Evolutionary conservation across 2,329 filamentous ascomycete species (phyloP).

Genomic region (Penicillium sp.): DNA sequence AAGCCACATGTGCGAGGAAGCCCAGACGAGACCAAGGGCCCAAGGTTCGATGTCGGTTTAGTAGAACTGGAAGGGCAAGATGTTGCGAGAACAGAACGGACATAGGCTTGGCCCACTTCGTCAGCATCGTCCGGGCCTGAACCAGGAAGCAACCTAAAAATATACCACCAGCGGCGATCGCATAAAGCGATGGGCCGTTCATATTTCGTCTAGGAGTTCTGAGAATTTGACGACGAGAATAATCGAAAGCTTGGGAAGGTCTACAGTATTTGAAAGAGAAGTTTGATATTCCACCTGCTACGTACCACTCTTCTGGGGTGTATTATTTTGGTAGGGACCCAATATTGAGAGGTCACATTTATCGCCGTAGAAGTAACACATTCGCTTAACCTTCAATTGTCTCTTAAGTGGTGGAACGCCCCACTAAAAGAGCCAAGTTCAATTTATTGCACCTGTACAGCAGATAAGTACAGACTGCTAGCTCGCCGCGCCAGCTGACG

Average conservation of each 20-base stretch:
- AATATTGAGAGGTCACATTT: background rate
- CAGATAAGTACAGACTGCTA: background rate
- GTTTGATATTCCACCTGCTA: background rate
- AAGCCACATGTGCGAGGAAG: slow-evolving; percentile 19
- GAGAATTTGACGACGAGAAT: background rate
- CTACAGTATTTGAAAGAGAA: background rate
- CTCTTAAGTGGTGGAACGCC: background rate
- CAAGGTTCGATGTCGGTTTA: background rate
- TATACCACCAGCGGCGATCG: background rate
- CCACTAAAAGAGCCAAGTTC: background rate
- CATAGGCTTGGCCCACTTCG: background rate
- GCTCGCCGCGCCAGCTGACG: background rate
- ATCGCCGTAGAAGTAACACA: background rate
- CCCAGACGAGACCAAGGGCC: slow-evolving; percentile 9
- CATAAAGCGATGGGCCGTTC: background rate
- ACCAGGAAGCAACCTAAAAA: background rate
- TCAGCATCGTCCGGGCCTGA: background rate
- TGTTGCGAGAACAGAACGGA: background rate
- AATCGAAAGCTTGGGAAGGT: background rate
- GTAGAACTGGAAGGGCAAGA: background rate
- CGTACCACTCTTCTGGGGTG: background rate
- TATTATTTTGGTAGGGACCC: background rate
- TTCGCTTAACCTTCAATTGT: background rate
- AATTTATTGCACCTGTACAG: background rate
- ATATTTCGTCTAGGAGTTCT: background rate